Conservation (phyloP, 139 green algal genomes). For the Limnomonas spitsbergensis region DNA sequence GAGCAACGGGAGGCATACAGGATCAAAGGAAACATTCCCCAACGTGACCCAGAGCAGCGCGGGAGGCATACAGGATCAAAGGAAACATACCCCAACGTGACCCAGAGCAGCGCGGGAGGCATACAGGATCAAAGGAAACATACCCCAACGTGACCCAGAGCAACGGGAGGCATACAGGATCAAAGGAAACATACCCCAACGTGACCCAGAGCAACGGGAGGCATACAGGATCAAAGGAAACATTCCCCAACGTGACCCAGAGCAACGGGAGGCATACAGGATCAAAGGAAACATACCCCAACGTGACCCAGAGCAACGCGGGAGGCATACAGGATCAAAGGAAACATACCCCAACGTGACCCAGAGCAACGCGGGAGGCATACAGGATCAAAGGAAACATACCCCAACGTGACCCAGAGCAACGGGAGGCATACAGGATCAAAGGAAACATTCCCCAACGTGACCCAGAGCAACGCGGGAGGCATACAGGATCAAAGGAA, state of each 20-base stretch:
- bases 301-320: conserved; percentile 61
- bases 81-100: conserved; percentile 24
- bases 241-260: conserved; percentile 14
- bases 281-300: conserved; percentile 72
- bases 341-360: conserved; percentile 23
- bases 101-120: no score
- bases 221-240: conserved; percentile 41
- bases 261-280: no score
- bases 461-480: no score
- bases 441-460: conserved; percentile 66
- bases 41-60: conserved; percentile 66
- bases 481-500: conserved; percentile 55
- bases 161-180: no score
- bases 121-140: conserved; percentile 37
- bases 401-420: no score
- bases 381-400: conserved; percentile 35
- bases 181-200: conserved; percentile 69
- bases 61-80: no score
- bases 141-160: conserved; percentile 16
- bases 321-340: no score
- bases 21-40: conserved; percentile 67
- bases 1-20: no score
- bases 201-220: conserved; percentile 66
- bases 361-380: no score
- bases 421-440: no score